phyloP scores from a whole-genome alignment of 2,329 filamentous ascomycete genomes.

The Aspergillus glaucus region DNA sequence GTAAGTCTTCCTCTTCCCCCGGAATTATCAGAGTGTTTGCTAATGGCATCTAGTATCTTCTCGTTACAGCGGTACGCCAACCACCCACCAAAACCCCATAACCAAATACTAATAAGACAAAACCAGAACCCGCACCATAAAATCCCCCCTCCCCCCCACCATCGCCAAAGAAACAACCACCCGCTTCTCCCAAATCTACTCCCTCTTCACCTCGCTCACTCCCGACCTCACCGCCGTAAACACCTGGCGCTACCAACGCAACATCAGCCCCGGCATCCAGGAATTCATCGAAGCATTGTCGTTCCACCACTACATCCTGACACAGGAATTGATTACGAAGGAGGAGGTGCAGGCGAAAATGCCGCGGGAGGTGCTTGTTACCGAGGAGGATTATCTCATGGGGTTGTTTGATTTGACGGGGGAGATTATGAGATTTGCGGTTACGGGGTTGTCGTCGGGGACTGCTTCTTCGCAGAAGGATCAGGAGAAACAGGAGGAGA shows the following conservation, averaged over 20 bases:
- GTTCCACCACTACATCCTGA: conserved; percentile 79
- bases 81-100: not conserved
- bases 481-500: conserved; percentile 15
- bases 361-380: conserved; percentile 55
- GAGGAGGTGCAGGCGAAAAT: conserved; percentile 49
- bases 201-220: conserved; percentile 61
- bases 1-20: conserved; percentile 44
- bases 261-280: conserved; percentile 75
- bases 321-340: conserved; percentile 66
- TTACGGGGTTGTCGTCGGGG: conserved; percentile 74
- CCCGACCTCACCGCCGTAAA: conserved; percentile 73
- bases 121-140: conserved; percentile 34
- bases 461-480: conserved; percentile 32
- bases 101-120: conserved; percentile 10
- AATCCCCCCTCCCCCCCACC: conserved; percentile 52
- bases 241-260: conserved; percentile 70
- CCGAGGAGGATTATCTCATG: conserved; percentile 78
- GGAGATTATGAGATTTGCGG: conserved; percentile 94
- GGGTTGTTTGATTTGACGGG: conserved; percentile 91
- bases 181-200: conserved; percentile 64
- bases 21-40: not conserved
- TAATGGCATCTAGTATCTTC: conserved; percentile 59
- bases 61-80: conserved; percentile 64
- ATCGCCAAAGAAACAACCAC: conserved; percentile 65
- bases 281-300: conserved; percentile 90